A percentile compares a stretch with the other conserved stretches of the same genome.
phyloP scores from a whole-genome alignment of 2,329 filamentous ascomycete species.

The Neofusicoccum laricinum region DNA sequence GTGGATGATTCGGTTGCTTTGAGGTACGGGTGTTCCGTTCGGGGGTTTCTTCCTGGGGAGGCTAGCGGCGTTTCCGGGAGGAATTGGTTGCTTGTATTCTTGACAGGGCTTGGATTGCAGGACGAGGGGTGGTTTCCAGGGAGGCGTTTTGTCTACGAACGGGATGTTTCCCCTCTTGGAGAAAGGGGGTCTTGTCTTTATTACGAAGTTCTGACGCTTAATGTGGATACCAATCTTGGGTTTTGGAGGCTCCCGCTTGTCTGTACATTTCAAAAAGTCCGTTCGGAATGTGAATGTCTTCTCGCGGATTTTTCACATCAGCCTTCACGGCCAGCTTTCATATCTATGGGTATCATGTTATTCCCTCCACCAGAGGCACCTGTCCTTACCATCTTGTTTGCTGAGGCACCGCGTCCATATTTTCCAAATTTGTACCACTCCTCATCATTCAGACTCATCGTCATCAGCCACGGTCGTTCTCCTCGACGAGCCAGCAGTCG shows the following conservation, averaged over 20 bases:
- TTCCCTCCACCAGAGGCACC: not conserved
- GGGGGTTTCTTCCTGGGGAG: not conserved
- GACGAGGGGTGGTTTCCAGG: no score
- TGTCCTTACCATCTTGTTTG: not conserved
- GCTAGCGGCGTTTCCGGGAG: not conserved
- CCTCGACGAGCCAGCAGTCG: slow-evolving; percentile 1
- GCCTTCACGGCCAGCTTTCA: not conserved
- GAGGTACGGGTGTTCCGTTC: not conserved
- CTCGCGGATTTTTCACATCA: not conserved
- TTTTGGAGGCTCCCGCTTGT: not conserved
- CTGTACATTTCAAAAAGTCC: not conserved
- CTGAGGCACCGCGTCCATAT: no score
- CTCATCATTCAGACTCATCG: not conserved
- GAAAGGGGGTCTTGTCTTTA: not conserved
- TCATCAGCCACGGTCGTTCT: not conserved
- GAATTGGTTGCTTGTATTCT: not conserved
- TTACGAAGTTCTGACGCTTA: slow-evolving; percentile 5
- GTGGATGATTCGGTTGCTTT: not conserved
- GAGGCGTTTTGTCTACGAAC: not conserved
- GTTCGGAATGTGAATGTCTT: not conserved
- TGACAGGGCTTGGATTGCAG: not conserved
- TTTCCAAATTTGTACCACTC: not conserved
- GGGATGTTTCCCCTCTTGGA: not conserved
- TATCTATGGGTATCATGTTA: slow-evolving; percentile 1
- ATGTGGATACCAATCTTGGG: slow-evolving; percentile 6